phyloP scores from a whole-genome alignment of 116 monocot genomes.

The Zostera marina region DNA sequence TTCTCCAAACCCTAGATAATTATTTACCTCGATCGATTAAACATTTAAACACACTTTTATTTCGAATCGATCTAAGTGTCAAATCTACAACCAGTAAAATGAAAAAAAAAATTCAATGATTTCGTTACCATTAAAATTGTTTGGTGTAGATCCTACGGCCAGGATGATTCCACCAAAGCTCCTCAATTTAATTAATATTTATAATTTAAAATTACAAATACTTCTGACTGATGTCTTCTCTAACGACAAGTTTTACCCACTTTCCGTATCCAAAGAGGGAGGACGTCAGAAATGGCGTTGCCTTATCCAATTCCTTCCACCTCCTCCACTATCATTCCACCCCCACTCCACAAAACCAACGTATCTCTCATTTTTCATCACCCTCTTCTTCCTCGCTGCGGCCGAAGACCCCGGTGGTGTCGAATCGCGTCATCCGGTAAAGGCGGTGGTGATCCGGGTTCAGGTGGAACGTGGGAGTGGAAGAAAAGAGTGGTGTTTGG shows the following conservation, averaged over 20 bases:
- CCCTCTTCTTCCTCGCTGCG: background rate
- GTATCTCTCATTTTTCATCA: background rate
- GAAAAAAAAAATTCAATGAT: too few species aligned
- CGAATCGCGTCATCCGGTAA: background rate
- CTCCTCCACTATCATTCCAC: background rate
- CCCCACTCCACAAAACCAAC: background rate
- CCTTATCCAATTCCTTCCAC: background rate
- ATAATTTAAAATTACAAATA: too few species aligned
- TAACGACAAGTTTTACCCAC: background rate
- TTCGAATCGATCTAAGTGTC: too few species aligned
- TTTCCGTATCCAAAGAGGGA: background rate
- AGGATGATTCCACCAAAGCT: too few species aligned
- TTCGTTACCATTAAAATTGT: too few species aligned
- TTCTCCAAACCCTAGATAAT: too few species aligned
- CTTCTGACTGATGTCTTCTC: background rate
- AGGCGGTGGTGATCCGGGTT: background rate
- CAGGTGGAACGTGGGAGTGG: background rate
- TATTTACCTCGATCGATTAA: too few species aligned
- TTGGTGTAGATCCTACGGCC: too few species aligned
- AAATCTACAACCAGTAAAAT: too few species aligned
- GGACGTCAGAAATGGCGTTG: background rate
- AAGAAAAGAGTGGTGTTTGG: background rate
- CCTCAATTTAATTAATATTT: too few species aligned
- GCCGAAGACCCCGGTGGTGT: background rate
- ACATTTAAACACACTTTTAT: too few species aligned